Conservation (phyloP, 2,329 filamentous ascomycete genomes). For the Emmonsiellopsis sp. region DNA sequence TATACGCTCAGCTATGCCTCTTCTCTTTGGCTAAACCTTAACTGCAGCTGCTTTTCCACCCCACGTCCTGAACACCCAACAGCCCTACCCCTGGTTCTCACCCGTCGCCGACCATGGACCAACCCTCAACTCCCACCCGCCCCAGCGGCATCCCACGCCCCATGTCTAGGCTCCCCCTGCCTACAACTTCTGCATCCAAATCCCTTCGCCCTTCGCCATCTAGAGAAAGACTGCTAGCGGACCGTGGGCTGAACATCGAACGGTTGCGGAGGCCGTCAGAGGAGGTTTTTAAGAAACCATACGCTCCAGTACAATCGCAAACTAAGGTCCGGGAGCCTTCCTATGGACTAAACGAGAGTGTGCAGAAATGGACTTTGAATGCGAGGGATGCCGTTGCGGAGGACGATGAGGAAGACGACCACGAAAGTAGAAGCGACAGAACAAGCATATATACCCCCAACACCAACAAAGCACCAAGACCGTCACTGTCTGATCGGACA, state of each 20-base stretch:
- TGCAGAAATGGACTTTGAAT: constrained; percentile 13
- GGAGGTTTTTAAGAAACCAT: constrained; percentile 28
- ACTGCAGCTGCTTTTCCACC: background rate
- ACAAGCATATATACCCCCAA: background rate
- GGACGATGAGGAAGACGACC: constrained; percentile 18
- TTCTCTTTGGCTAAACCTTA: background rate
- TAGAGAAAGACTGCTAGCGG: constrained; percentile 37
- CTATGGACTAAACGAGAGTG: constrained; percentile 15
- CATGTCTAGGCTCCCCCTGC: constrained; percentile 45
- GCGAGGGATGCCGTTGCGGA: constrained; percentile 9
- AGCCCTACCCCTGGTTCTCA: background rate
- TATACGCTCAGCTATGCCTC: background rate
- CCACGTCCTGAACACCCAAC: too few species aligned
- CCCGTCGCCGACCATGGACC: constrained; percentile 23
- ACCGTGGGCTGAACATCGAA: constrained; percentile 28
- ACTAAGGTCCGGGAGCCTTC: constrained; percentile 14
- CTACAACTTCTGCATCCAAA: constrained; percentile 29
- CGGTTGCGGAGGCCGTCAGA: constrained; percentile 32
- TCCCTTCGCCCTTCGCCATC: constrained; percentile 40
- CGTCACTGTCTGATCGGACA: constrained; percentile 55
- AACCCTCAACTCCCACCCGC: constrained; percentile 20
- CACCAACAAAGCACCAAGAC: constrained; percentile 11
- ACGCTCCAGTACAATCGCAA: constrained; percentile 19
- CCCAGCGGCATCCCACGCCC: constrained; percentile 41
- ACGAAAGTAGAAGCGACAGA: constrained; percentile 8